Evolutionary conservation across 169 alveolate species (phyloP).

Genomic region (Plasmodium billcollinsi): DNA sequence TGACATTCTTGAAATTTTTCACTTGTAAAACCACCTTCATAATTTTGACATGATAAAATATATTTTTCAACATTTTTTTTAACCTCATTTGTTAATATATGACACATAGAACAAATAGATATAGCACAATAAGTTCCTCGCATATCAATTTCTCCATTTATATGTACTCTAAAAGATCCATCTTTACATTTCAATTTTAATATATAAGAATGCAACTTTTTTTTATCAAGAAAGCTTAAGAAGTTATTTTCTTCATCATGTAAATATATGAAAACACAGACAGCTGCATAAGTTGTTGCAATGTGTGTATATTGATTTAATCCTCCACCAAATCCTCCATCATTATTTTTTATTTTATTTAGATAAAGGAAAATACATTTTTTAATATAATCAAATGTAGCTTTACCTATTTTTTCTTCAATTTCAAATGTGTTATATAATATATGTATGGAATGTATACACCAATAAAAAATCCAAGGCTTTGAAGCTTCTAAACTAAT

Average conservation of each 20-base stretch:
- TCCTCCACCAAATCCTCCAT: conserved; percentile 96
- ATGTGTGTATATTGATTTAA: conserved; percentile 91
- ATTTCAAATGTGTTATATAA: conserved; percentile 56
- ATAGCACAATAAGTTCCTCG: conserved; percentile 96
- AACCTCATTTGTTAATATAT: conserved; percentile 90
- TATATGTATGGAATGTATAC: conserved; percentile 60
- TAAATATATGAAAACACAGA: conserved; percentile 82
- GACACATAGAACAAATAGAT: conserved; percentile 92
- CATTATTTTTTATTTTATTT: conserved; percentile 69
- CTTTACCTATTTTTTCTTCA: conserved; percentile 54
- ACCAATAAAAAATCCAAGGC: conserved; percentile 77
- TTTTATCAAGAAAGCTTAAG: conserved; percentile 90
- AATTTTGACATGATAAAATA: conserved; percentile 93
- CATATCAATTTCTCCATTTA: conserved; percentile 96
- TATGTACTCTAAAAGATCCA: conserved; percentile 93
- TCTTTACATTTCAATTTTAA: conserved; percentile 88
- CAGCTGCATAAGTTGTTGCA: conserved; percentile 95
- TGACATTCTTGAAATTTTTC: conserved; percentile 97
- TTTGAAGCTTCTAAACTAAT: conserved; percentile 72
- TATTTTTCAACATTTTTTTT: conserved; percentile 91
- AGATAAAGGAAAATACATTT: conserved; percentile 52
- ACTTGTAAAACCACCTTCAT: conserved; percentile 98
- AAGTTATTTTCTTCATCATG: conserved; percentile 82
- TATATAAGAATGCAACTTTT: conserved; percentile 91
- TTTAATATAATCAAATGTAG: conserved; percentile 48